These are phyloP conservation scores for Ceratocystiopsis minuta DNA, from an alignment of 2,329 filamentous ascomycete genomes.

Conservation along the genomic window DNA sequence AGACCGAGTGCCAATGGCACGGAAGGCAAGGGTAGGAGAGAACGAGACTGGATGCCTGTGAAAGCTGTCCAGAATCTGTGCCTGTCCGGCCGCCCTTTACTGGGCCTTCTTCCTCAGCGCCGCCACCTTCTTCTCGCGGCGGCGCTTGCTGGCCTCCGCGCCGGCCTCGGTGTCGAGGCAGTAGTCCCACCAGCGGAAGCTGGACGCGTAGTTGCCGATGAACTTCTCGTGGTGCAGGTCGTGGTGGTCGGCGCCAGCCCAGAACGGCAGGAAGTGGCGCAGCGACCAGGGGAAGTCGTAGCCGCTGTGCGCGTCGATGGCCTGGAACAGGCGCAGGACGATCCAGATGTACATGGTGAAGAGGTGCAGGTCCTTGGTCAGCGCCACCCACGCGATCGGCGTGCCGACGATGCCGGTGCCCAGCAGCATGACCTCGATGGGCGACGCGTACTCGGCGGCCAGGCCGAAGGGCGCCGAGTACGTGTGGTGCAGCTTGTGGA, in stretches of 20 bases:
- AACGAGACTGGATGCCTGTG: background rate
- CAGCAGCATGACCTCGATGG: conserved; percentile 90
- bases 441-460: conserved; percentile 92
- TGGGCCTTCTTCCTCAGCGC: conserved; percentile 51
- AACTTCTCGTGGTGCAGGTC: conserved; percentile 97
- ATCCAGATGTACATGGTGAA: conserved; percentile 99
- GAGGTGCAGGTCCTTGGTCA: conserved; percentile 81
- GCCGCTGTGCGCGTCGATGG: conserved; percentile 91
- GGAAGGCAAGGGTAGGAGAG: too few relatives aligned
- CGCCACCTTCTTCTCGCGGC: conserved; percentile 59
- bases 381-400: conserved; percentile 65
- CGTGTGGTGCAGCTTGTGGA: conserved; percentile 98
- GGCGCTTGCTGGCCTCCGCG: conserved; percentile 66
- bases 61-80: background rate
- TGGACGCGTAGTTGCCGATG: conserved; percentile 93
- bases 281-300: conserved; percentile 98
- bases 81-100: conserved; percentile 19
- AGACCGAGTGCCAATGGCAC: too few relatives aligned
- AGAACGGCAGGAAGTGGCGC: conserved; percentile 84
- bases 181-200: conserved; percentile 99
- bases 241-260: conserved; percentile 93
- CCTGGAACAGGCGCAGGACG: conserved; percentile 79
- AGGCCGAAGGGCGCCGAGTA: conserved; percentile 96
- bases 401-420: conserved; percentile 70
- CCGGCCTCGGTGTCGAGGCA: conserved; percentile 84